Conservation (phyloP, 179 eudicot species). For the Beta lomatogona region DNA sequence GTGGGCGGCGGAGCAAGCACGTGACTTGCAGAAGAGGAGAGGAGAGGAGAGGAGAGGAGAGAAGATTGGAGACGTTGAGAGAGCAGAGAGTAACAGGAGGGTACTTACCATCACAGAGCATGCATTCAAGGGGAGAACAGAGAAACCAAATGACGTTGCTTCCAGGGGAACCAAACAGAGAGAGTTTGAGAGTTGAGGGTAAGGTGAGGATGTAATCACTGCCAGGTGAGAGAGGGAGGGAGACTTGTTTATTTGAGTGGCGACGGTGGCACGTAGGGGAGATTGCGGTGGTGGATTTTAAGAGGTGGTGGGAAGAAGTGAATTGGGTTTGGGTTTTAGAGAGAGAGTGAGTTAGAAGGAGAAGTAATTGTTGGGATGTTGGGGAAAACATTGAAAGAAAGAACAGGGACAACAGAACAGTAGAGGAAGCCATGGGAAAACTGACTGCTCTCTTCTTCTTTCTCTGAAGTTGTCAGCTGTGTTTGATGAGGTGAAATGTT, state of each 20-base stretch:
- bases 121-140: slow-evolving; percentile 76
- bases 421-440: slow-evolving; percentile 22
- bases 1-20: slow-evolving; percentile 76
- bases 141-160: slow-evolving; percentile 95
- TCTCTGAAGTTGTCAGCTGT: no score
- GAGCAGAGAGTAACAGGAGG: slow-evolving; percentile 45
- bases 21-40: slow-evolving; percentile 60
- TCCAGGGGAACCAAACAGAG: slow-evolving; percentile 87
- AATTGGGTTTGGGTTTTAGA: slow-evolving; percentile 36
- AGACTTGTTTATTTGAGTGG: slow-evolving; percentile 40
- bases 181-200: slow-evolving; percentile 54
- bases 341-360: slow-evolving; percentile 64
- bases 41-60: slow-evolving; percentile 36
- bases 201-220: slow-evolving; percentile 77
- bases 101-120: slow-evolving; percentile 78
- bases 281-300: slow-evolving; percentile 61
- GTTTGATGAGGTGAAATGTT: no score
- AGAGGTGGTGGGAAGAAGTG: slow-evolving; percentile 66
- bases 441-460: no score
- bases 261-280: slow-evolving; percentile 58
- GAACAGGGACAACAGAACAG: not conserved
- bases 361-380: slow-evolving; percentile 17
- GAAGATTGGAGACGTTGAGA: slow-evolving; percentile 47
- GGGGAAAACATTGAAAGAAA: not conserved
- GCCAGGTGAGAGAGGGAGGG: slow-evolving; percentile 85